phyloP scores from a whole-genome alignment of 805 yeast genomes.

The Candida stauntonica region DNA sequence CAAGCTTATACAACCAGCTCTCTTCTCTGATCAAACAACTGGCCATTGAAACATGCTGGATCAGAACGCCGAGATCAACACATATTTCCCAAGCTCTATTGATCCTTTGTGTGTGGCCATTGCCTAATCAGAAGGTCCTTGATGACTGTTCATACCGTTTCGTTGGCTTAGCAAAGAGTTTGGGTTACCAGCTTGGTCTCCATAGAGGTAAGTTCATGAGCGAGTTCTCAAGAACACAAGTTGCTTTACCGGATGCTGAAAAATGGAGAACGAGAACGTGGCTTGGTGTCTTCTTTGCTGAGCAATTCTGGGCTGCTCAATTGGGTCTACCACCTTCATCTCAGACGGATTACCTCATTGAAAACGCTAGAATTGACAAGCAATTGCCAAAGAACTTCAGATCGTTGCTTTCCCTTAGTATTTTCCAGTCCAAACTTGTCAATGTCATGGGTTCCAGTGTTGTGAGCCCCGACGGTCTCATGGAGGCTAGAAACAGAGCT shows the following conservation, averaged over 20 bases:
- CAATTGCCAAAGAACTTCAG: conserved; percentile 65
- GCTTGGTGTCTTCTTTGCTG: conserved; percentile 83
- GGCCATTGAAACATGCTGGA: conserved; percentile 91
- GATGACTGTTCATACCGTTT: conserved; percentile 91
- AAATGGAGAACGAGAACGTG: conserved; percentile 93
- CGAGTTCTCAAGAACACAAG: conserved; percentile 88
- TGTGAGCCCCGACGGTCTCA: conserved; percentile 80
- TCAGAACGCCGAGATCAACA: conserved; percentile 87
- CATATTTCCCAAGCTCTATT: conserved; percentile 88
- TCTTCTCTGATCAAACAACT: conserved; percentile 77
- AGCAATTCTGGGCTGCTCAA: conserved; percentile 86
- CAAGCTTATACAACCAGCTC: conserved; percentile 68
- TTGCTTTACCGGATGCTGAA: conserved; percentile 82
- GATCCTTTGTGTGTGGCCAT: conserved; percentile 85
- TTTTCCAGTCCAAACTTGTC: conserved; percentile 79
- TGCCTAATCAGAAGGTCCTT: conserved; percentile 86
- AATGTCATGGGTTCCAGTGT: conserved; percentile 85
- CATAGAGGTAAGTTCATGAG: conserved; percentile 90
- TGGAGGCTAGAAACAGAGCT: conserved; percentile 79
- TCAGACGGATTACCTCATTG: conserved; percentile 77
- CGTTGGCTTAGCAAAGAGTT: conserved; percentile 78
- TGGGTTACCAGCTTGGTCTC: conserved; percentile 81
- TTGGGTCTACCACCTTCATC: conserved; percentile 85
- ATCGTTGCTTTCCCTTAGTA: conserved; percentile 66
- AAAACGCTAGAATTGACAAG: conserved; percentile 65